These are phyloP conservation scores for Aphanomyces euteiches DNA, from an alignment of 352 stramenopile genomes.

Conservation along the genomic window DNA sequence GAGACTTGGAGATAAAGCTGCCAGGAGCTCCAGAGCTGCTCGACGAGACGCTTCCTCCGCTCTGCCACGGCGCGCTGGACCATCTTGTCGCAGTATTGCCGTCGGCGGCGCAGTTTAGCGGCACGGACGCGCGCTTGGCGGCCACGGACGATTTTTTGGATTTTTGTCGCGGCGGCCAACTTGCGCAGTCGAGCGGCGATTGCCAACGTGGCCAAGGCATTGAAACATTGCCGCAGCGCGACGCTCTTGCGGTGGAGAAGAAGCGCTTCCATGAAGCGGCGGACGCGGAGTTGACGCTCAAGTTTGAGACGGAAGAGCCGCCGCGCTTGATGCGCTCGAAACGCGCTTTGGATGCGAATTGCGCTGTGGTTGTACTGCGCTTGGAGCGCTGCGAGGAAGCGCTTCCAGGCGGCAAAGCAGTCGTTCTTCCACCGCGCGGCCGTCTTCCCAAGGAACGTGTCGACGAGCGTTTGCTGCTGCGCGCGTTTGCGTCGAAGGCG, in stretches of 20 bases:
- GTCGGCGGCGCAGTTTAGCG: constrained; percentile 38
- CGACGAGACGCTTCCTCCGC: neutral
- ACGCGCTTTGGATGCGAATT: constrained; percentile 4
- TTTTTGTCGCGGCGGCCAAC: constrained; percentile 28
- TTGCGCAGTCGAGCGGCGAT: neutral
- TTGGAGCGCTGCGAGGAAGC: neutral
- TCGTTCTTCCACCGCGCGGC: neutral
- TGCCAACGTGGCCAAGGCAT: neutral
- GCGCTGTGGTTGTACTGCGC: neutral
- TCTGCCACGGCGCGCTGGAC: neutral
- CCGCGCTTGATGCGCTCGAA: neutral
- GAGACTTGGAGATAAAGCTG: neutral
- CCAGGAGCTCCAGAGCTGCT: neutral
- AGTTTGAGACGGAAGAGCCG: neutral
- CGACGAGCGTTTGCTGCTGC: neutral
- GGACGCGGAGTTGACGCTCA: neutral
- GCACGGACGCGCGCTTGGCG: constrained; percentile 39
- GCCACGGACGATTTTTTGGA: constrained; percentile 53
- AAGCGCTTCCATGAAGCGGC: neutral
- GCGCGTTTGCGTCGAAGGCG: neutral
- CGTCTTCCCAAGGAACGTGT: constrained; percentile 4
- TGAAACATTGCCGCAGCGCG: neutral
- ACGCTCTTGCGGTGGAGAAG: neutral
- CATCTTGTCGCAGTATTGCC: constrained; percentile 18
- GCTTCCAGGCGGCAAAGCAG: neutral